Base-by-base conservation (phyloP, 139 green algal species). In the Coelastrella sp. region DNA sequence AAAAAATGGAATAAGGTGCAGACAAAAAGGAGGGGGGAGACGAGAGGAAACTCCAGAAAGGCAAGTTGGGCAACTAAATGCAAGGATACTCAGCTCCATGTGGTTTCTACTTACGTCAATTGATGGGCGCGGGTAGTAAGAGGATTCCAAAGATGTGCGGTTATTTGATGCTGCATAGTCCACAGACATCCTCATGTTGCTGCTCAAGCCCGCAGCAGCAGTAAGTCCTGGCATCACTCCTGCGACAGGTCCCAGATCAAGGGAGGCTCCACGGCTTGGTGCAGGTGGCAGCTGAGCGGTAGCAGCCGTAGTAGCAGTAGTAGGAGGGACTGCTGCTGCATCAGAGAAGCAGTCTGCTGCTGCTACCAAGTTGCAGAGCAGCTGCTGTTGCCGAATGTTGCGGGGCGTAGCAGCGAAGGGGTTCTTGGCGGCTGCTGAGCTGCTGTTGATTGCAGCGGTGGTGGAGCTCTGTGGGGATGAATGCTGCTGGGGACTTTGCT, bases 291-390 rank as follows among this genome's bases (percentile, higher is more conserved):
- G 8, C 30, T 13, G 30, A 11, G 43, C 48, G 2, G 34, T 8
- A 27, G 30, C 48, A 51, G 50, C 73, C 38, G 75, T n/a, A n/a
- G n/a, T n/a, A n/a, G n/a, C n/a, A n/a, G n/a, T n/a, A n/a, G n/a
- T n/a, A n/a, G n/a, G n/a, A n/a, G n/a, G n/a, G n/a, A n/a, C 51
- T 50, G 53, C 40, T 25, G 75, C 35, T 37, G 75, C 9, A 34
- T 82, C 75, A 13, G 53, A 40, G 75, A 82, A 82, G 75, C 53
- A 45, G 53, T 82, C 75, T 21, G 75, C 75, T 71, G 75, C 75
- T 57, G 75, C 75, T n/a, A 82, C 75, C 34, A 82, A 45, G 53
- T 82, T 82, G 75, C 53, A 71, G 21, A 82, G 75, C 51, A 82
- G 75, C 38, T 82, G 75, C 75, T 82, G 75, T 53, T 82, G 75